Conservation (phyloP, 2,329 filamentous ascomycete genomes). For the Paraconiothyrium brasiliense region DNA sequence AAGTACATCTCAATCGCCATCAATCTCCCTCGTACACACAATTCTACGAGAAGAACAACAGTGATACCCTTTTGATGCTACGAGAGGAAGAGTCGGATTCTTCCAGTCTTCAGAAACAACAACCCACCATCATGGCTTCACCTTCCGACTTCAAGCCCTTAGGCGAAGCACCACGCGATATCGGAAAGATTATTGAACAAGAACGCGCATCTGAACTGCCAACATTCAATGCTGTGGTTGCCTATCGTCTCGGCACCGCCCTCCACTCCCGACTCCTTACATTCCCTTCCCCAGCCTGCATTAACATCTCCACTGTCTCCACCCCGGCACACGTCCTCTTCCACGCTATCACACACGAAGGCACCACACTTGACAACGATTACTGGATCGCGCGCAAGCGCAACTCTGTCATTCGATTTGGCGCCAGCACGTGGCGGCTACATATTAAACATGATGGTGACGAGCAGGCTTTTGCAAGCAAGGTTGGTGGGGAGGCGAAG, state of each 20-base stretch:
- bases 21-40: neutral
- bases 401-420: slow-evolving; percentile 76
- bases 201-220: slow-evolving; percentile 53
- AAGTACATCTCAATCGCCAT: neutral
- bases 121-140: neutral
- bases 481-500: slow-evolving; percentile 61
- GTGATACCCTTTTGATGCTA: neutral
- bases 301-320: slow-evolving; percentile 67
- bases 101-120: neutral
- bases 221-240: slow-evolving; percentile 68
- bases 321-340: slow-evolving; percentile 68
- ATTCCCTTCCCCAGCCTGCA: slow-evolving; percentile 63
- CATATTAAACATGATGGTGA: slow-evolving; percentile 73
- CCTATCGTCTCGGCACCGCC: slow-evolving; percentile 69
- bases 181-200: slow-evolving; percentile 50
- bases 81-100: neutral
- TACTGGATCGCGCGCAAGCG: slow-evolving; percentile 72
- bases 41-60: neutral
- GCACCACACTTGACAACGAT: slow-evolving; percentile 75
- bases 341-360: slow-evolving; percentile 72
- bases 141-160: neutral
- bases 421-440: slow-evolving; percentile 74
- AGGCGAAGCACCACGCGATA: slow-evolving; percentile 6
- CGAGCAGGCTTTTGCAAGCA: slow-evolving; percentile 71
- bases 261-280: slow-evolving; percentile 68